Base-by-base conservation (phyloP, 495 filamentous ascomycete species). In the Xylaria cubensis region DNA sequence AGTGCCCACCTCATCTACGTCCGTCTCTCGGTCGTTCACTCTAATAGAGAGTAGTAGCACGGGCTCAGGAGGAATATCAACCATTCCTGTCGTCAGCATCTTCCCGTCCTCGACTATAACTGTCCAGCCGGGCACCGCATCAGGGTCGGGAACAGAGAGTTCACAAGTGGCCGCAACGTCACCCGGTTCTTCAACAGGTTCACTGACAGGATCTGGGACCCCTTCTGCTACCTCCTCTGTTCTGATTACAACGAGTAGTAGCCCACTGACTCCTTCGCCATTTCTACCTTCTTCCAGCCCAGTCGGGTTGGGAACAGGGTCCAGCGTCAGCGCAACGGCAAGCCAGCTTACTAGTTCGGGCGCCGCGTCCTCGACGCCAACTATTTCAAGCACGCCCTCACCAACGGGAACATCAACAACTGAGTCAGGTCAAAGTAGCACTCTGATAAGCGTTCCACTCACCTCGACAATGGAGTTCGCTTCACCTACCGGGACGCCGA, bases 401-500 rank as follows among this genome's bases (percentile, higher is more conserved):
- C 13, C 36, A 36, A 53, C 34, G 5, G 24, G 21, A 32, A 59
- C 70, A 50, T 61, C 51, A 21, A 24, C 9, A 21, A 13, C 7
- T 21, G n/a, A 53, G 44, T 53, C 36, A 21, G 46, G 8, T 39
- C 48, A 36, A 56, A 71, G 58, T 64, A 64, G 46, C 34, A 55
- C 50, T 2, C 59, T 67, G 1, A 62, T 53, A 4, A 65, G 70
- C 9, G 48, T 21, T 63, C 29, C 74, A 41, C 64, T 71, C 46
- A 58, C 62, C 17, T 73, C 76, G 10, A 67, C 74, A 29, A 72
- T 74, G 42, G 70, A 68, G 34, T 69, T 77, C 5, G 65, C 72
- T 24, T 74, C 73, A 12, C 67, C 73, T 50, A 81, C 79, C n/a
- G 82, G 82, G 8, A 64, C 74, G 24, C 74, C 77, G 34, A 80